Evolutionary conservation across 2,329 filamentous ascomycete genomes (phyloP), one percentile per base, ranked within the genome.

Genomic region (Pseudogymnoascus sp.): DNA sequence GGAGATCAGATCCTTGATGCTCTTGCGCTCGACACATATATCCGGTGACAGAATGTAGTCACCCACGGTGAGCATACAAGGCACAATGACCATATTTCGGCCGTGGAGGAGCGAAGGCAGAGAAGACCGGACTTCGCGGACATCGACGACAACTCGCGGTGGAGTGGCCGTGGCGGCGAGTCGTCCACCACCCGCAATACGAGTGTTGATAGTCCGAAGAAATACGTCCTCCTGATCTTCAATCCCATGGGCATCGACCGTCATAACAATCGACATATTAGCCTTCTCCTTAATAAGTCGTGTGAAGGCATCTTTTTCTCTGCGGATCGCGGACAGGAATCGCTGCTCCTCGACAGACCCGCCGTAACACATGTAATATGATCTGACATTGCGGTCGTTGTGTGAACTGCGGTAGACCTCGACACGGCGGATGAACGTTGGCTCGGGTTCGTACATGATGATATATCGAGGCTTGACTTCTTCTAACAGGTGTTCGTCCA

Each of bases 361-460:
- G 36, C 91, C 89, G 67, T 99, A 99, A 77, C 96, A 97, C 80
- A 97, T 86, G 74, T 97, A 97, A 78, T 97, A 99, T 0, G 96
- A 93, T 46, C 91, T 85, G 44, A 97, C 90, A 70, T 91, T 92
- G 37, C 92, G 83, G 73, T 93, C 91, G 64, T 88, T 89, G 76
- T 99, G 95, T 8, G 93, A 97, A 61, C 92, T 96, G 40, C 95
- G 87, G 76, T 97, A 99, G 1, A 97, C 93, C 74, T 99, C 95
- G 18, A 99, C 89, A 38, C 93, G 84, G 12, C 95, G 87, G 71
- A 97, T 96, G 74, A 99, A 99, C 2, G 93, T 88, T 2, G 93
- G 87, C 68, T 97, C 92, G 0, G 95, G 93, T 73, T 97, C 95
- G 75, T 97, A 99, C 95, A 99, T 97, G 77, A 99, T 89, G 64